Evolutionary conservation across 768 basidiomycete genomes (phyloP), one percentile per base, ranked within the genome.

Genomic region (Termitomyces sp.): DNA sequence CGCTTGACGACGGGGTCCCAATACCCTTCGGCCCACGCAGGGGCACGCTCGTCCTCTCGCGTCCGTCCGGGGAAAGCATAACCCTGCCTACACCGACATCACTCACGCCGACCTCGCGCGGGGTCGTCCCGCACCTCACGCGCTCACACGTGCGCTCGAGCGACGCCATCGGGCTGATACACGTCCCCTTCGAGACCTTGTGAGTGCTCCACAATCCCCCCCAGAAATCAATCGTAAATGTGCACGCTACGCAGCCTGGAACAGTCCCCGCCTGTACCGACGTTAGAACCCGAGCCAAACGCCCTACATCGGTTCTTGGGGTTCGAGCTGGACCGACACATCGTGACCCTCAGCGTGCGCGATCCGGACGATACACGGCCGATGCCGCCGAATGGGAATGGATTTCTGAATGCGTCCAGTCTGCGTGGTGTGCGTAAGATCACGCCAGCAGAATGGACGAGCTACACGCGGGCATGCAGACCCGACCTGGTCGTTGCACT

Each of bases 171-270:
- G 76, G 69, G 57, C 89, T 87, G 81, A 69, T 88, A 0, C 79
- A 88, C 59, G 72, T 92, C 0, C 84, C 90, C 0, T 92, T 92
- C 65, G 91, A 93, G 71, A 80, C 85, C 20, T 93, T 92, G 91
- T 92, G 70, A 81, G 86, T 78, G 26, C 9, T 20, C 28, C 43
- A 4, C 32, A 1, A 38, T 22, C 20, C 6, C 18, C 8, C 14
- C 20, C 22, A 12, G 18, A 30, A 14, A 5, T 2, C n/a, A 4
- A 12, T 10, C 6, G 43, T 22, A 13, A 44, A 2, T 22, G n/a
- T 49, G 12, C 20, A 20, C 22, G 12, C 32, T 58, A 20, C 38
- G 49, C 40, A 79, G 91, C 69, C 67, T 93, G 44, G 89, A 92
- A 61, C 81, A 80, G 45, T 72, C 61, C 0, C 86, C 88, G 0